Conservation (phyloP, 2,329 filamentous ascomycete species). For the Samsoniella hepiali region DNA sequence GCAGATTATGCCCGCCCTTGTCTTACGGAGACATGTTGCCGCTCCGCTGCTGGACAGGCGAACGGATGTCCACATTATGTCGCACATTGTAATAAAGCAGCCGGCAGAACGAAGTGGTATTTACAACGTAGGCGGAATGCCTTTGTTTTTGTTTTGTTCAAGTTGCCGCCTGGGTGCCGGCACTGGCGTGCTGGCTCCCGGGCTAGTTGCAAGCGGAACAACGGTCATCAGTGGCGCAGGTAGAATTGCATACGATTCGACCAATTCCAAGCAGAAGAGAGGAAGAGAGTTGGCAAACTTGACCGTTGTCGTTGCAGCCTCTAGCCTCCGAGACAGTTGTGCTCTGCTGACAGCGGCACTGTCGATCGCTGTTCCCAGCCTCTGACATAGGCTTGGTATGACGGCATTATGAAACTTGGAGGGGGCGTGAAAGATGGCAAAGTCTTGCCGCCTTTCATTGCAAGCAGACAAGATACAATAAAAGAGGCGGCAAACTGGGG, state of each 20-base stretch:
- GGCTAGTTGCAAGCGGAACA: not conserved
- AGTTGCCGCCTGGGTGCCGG: not conserved
- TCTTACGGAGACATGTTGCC: not conserved
- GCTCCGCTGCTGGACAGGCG: not conserved
- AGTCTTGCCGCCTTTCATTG: not conserved
- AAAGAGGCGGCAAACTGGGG: not conserved
- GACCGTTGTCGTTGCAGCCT: not conserved
- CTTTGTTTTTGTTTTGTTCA: not conserved
- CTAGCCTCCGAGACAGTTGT: not conserved
- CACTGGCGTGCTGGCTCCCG: not conserved
- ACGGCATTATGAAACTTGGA: not conserved
- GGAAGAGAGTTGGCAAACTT: not conserved
- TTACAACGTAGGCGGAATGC: too few relatives aligned
- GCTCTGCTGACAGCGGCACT: not conserved
- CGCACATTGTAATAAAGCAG: not conserved
- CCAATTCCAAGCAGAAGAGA: not conserved
- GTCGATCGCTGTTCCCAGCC: conserved; percentile 1
- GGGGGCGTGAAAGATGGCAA: not conserved
- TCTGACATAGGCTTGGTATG: not conserved
- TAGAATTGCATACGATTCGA: not conserved
- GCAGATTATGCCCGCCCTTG: not conserved
- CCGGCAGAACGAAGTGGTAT: not conserved
- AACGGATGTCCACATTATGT: not conserved
- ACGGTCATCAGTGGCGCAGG: too few relatives aligned
- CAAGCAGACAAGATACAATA: not conserved